These are phyloP conservation scores for Allomyces macrogynus DNA, from an alignment of 192 early-diverging fungal genomes.

Conservation along the genomic window DNA sequence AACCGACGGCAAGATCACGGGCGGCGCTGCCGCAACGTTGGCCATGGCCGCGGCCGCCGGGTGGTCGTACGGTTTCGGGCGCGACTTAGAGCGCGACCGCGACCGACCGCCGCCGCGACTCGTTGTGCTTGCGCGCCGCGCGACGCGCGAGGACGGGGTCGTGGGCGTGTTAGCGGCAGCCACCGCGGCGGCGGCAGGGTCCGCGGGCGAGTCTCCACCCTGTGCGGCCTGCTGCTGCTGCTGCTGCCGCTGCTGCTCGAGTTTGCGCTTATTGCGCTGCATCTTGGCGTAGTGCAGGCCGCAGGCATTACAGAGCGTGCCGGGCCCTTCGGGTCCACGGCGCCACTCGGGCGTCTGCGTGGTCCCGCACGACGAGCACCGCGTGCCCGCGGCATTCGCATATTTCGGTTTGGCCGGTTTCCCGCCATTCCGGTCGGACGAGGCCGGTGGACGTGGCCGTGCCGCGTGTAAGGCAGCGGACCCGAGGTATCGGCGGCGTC, in stretches of 20 bases:
- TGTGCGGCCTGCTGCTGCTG: not conserved
- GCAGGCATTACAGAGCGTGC: slow-evolving; percentile 4
- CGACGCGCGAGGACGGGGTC: too few species aligned
- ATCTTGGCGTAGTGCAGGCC: slow-evolving; percentile 1
- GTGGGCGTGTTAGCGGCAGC: too few species aligned
- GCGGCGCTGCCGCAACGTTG: too few species aligned
- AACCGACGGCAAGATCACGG: too few species aligned
- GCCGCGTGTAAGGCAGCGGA: not conserved
- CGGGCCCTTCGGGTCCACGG: slow-evolving; percentile 2
- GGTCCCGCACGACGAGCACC: slow-evolving; percentile 1
- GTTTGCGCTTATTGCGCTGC: not conserved
- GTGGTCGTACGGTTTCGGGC: too few species aligned
- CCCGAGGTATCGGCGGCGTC: not conserved
- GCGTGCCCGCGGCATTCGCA: not conserved
- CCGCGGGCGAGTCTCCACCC: too few species aligned
- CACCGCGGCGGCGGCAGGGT: too few species aligned
- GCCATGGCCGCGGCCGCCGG: too few species aligned
- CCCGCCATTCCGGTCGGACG: not conserved
- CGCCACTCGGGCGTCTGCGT: slow-evolving; percentile 2
- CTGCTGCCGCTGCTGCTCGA: not conserved
- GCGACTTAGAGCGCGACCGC: too few species aligned
- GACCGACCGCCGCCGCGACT: too few species aligned
- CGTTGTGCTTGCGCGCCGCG: too few species aligned
- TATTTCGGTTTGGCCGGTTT: not conserved
- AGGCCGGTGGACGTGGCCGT: not conserved